Conservation (phyloP, 306 rosid genomes). For the Bauhinia variegata region DNA sequence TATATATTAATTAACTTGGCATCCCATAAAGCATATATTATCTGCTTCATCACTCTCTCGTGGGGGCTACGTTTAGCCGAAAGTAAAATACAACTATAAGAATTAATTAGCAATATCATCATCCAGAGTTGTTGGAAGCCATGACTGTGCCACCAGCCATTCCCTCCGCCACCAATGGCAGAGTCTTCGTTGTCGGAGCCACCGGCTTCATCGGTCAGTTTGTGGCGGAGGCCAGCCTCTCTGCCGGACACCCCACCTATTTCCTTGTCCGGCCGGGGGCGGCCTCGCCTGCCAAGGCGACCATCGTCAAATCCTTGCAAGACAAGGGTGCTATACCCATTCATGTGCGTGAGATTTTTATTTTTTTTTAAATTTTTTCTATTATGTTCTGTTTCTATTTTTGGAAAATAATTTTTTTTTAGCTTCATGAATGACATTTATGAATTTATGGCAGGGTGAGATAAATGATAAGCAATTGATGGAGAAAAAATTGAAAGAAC, state of each 20-base stretch:
- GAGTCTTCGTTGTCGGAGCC: slow-evolving; percentile 59
- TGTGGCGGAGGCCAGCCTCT: slow-evolving; percentile 60
- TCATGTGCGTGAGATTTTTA: slow-evolving; percentile 35
- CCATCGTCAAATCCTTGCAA: slow-evolving; percentile 45
- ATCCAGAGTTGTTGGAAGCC: not conserved
- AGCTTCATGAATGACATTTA: not conserved
- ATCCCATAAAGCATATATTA: too few species aligned
- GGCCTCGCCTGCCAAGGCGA: slow-evolving; percentile 35
- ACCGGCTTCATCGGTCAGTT: slow-evolving; percentile 72
- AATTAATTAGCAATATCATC: too few species aligned
- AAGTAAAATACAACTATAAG: too few species aligned
- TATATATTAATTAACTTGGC: too few species aligned
- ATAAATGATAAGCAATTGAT: slow-evolving; percentile 47
- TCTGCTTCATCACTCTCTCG: too few species aligned
- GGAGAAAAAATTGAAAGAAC: slow-evolving; percentile 58
- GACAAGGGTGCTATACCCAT: slow-evolving; percentile 60
- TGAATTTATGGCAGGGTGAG: slow-evolving; percentile 46
- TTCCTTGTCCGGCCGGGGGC: slow-evolving; percentile 49
- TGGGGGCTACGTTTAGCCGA: too few species aligned
- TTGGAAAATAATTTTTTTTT: not conserved
- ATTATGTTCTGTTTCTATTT: not conserved
- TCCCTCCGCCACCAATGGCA: slow-evolving; percentile 26
- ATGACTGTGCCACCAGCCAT: slow-evolving; percentile 51
- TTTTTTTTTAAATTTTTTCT: not conserved
- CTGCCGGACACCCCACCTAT: slow-evolving; percentile 44